Conservation (phyloP, 2,329 filamentous ascomycete species). For the Colletotrichum echinochloae region DNA sequence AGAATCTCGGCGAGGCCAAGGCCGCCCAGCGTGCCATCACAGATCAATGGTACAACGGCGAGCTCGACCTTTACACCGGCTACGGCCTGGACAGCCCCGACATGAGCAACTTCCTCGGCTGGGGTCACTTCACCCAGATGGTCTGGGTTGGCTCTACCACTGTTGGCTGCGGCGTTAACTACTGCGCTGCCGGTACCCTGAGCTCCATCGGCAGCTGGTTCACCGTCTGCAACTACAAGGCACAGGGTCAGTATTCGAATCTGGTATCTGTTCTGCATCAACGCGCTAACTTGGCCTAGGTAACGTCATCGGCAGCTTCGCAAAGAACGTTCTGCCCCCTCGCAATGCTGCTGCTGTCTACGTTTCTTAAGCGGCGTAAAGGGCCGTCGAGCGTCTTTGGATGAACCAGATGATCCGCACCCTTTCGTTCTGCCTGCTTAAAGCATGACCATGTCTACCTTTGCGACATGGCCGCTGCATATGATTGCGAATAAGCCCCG, state of each 20-base stretch:
- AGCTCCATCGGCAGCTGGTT: slow-evolving; percentile 70
- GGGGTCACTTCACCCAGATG: slow-evolving; percentile 67
- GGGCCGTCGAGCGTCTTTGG: slow-evolving; percentile 8
- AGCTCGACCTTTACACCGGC: slow-evolving; percentile 66
- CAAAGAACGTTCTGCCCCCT: slow-evolving; percentile 61
- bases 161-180: slow-evolving; percentile 73
- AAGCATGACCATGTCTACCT: slow-evolving; percentile 27
- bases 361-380: slow-evolving; percentile 34
- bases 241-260: slow-evolving; percentile 70
- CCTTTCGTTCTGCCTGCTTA: slow-evolving; percentile 27
- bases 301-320: slow-evolving; percentile 65
- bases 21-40: slow-evolving; percentile 77
- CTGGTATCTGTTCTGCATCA: background rate
- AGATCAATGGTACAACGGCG: slow-evolving; percentile 90
- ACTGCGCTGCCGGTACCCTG: slow-evolving; percentile 68
- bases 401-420: slow-evolving; percentile 14
- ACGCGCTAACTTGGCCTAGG: slow-evolving; percentile 51
- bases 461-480: slow-evolving; percentile 35
- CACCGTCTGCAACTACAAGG: slow-evolving; percentile 90
- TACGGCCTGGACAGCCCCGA: slow-evolving; percentile 72
- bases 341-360: slow-evolving; percentile 49
- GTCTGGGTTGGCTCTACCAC: slow-evolving; percentile 55
- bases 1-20: slow-evolving; percentile 61
- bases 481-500: slow-evolving; percentile 27
- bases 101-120: slow-evolving; percentile 71